Conservation (phyloP, 805 yeast genomes). For the Vanderwaltozyma verrucispora region DNA sequence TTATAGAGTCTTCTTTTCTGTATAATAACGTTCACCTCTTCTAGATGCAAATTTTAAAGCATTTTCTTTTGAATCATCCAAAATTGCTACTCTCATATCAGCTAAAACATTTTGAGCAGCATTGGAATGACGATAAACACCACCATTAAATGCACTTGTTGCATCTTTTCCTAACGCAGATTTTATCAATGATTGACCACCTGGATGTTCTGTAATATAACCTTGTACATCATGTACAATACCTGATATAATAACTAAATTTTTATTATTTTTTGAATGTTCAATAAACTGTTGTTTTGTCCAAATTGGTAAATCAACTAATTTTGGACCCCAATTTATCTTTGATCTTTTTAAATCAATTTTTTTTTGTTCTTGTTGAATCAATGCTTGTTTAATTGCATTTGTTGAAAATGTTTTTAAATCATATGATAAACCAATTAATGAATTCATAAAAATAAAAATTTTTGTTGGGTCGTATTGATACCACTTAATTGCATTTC, state of each 20-base stretch:
- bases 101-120: slow-evolving; percentile 81
- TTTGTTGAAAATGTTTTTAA: slow-evolving; percentile 68
- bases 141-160: slow-evolving; percentile 76
- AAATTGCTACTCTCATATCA: slow-evolving; percentile 72
- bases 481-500: slow-evolving; percentile 81
- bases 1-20: slow-evolving; percentile 6
- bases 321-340: slow-evolving; percentile 67
- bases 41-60: slow-evolving; percentile 34
- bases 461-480: slow-evolving; percentile 79
- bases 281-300: slow-evolving; percentile 49
- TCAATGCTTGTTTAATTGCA: slow-evolving; percentile 72
- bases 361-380: slow-evolving; percentile 78
- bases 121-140: slow-evolving; percentile 75
- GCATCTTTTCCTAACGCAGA: slow-evolving; percentile 76
- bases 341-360: slow-evolving; percentile 49
- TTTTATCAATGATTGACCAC: slow-evolving; percentile 64
- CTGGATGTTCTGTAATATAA: slow-evolving; percentile 71
- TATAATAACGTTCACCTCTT: slow-evolving; percentile 27
- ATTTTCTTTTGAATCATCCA: slow-evolving; percentile 54
- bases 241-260: slow-evolving; percentile 64
- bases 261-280: slow-evolving; percentile 40
- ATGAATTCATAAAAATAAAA: slow-evolving; percentile 46
- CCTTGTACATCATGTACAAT: slow-evolving; percentile 66
- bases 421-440: slow-evolving; percentile 61
- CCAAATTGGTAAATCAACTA: slow-evolving; percentile 65